Percentiles rank a stretch among this genome's conserved stretches.
Conservation (phyloP, 2,329 filamentous ascomycete genomes). For the Epichloe coenophiala region DNA sequence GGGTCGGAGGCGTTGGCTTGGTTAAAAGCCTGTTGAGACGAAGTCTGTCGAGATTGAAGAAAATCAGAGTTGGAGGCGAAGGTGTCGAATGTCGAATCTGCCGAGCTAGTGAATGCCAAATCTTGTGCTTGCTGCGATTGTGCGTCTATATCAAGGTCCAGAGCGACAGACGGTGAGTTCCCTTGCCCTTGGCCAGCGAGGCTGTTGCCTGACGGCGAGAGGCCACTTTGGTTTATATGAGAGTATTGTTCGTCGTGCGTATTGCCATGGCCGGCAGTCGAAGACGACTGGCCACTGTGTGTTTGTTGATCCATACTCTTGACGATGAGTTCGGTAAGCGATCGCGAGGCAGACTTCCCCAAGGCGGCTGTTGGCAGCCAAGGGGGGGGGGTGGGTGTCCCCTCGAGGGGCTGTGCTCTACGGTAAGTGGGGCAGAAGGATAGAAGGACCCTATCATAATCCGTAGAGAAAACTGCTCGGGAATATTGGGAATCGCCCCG, state of each 20-base stretch:
- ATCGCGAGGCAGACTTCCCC: constrained; percentile 29
- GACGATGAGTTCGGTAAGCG: constrained; percentile 3
- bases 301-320: constrained; percentile 29
- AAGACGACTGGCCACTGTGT: constrained; percentile 45
- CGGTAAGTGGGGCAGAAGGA: constrained; percentile 7
- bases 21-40: constrained; percentile 13
- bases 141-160: constrained; percentile 46
- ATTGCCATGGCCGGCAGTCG: constrained; percentile 26
- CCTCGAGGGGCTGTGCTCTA: constrained; percentile 12
- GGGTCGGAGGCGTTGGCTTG: constrained; percentile 22
- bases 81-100: constrained; percentile 26
- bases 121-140: constrained; percentile 21
- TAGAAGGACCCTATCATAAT: constrained; percentile 3
- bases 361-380: constrained; percentile 32
- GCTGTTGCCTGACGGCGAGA: constrained; percentile 49
- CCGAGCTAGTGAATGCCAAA: constrained; percentile 17
- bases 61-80: constrained; percentile 35
- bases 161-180: constrained; percentile 31
- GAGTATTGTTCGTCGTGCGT: constrained; percentile 33
- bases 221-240: constrained; percentile 52
- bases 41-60: constrained; percentile 33
- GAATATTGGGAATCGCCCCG: constrained; percentile 2
- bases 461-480: neutral
- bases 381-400: constrained; percentile 17
- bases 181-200: constrained; percentile 30